Evolutionary conservation across 176 grass and related monocot species (phyloP), one percentile per base, ranked within the genome.

Genomic region (Thinopyrum elongatum): DNA sequence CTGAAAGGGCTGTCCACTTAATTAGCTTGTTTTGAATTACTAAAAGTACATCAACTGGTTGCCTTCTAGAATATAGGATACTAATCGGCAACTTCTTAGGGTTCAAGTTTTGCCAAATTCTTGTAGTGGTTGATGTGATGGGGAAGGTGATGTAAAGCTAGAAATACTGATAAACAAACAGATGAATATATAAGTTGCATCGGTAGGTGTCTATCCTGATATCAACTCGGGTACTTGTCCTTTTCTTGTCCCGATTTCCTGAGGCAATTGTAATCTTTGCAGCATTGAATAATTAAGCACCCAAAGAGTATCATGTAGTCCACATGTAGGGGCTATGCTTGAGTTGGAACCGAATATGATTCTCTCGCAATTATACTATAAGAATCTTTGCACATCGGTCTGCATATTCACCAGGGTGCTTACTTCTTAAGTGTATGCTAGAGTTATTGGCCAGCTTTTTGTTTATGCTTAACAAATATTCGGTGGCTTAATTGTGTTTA

Each of bases 121-220:
- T 88, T 71, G 57, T 65, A 73, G 42, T 82, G 46, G 46, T 19
- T 81, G 81, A 88, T 78, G 77, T 77, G 88, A 90, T 11, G 70
- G 25, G 76, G 78, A 90, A 82, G 88, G 88, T 90, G 86, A 85
- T 91, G 86, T 88, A 88, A 91, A 91, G 86, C 65, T 88, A 58
- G 30, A 26, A 44, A 72, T 77, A 58, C 27, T 78, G 13, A 72
- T 91, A 71, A 85, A 78, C 55, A 58, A 58, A 58, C 55, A 58
- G 7, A 58, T 58, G 55, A 58, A 22, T 58, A 22, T 58, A 21
- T 7, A 73, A 72, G 33, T 77, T 6, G 63, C 57, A 47, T 83
- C 89, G 68, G 89, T 90, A 87, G 80, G 81, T 80, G 83, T 69
- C 85, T 74, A 68, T 80, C 47, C 71, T 53, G 76, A 66, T 69